Evolutionary conservation across 2,329 filamentous ascomycete species (phyloP).

Genomic region (Chrysosporium keratinophilum): DNA sequence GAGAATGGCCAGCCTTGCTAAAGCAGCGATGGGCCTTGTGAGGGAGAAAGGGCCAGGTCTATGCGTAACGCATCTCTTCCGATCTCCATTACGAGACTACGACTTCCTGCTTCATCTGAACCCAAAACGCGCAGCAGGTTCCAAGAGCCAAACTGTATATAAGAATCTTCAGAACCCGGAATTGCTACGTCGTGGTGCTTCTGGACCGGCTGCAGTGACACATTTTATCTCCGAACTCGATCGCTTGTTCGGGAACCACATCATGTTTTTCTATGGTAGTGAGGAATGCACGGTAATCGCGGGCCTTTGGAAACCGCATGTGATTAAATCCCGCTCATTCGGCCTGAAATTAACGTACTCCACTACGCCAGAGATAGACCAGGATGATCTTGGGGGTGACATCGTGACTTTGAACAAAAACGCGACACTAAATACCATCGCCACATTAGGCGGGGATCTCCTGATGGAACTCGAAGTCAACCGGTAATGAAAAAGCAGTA

Average conservation of each 20-base stretch:
- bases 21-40: conserved; percentile 58
- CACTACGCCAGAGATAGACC: conserved; percentile 18
- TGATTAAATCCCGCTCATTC: conserved; percentile 25
- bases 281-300: conserved; percentile 48
- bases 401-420: conserved; percentile 30
- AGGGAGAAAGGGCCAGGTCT: conserved; percentile 45
- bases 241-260: conserved; percentile 53
- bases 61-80: conserved; percentile 55
- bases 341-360: conserved; percentile 32
- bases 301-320: conserved; percentile 54
- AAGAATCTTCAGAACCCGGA: conserved; percentile 65
- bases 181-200: conserved; percentile 42
- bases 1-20: conserved; percentile 71
- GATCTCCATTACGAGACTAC: conserved; percentile 63
- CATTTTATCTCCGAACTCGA: conserved; percentile 59
- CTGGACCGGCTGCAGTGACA: conserved; percentile 49
- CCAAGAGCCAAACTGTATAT: conserved; percentile 39
- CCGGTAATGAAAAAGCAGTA: conserved; percentile 1
- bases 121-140: conserved; percentile 38
- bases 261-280: conserved; percentile 70
- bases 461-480: conserved; percentile 49
- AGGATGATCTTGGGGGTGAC: conserved; percentile 15
- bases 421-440: conserved; percentile 37
- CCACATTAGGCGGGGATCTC: conserved; percentile 50
- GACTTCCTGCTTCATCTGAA: conserved; percentile 73